Base-by-base conservation (phyloP, 148 eudicot species). In the Mesembryanthemum crystallinum region DNA sequence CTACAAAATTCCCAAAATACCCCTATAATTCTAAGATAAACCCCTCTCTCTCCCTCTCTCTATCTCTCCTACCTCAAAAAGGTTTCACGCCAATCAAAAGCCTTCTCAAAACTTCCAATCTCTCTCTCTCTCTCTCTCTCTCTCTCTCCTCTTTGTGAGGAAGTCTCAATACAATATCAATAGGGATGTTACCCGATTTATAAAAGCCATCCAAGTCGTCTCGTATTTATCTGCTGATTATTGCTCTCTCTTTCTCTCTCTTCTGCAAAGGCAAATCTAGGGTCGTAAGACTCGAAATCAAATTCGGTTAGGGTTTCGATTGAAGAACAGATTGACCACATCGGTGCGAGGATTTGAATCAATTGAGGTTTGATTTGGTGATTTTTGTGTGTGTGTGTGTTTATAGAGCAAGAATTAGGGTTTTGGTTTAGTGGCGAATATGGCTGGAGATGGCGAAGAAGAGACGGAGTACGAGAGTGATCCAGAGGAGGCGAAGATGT, bases 401-500 rank as follows among this genome's bases (percentile, higher is more conserved):
- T 29, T 5, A 23, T 60, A 52, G n/a, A n/a, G 35, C 0, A 37
- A 37, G 30, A 71, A 27, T 75, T 80, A 79, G 82, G 82, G 82
- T 79, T 74, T 74, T 15, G 27, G 29, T 30, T 63, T 29, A 47
- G 64, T 55, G 49, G 42, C 47, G 51, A 39, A n/a, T 29, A 42
- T 42, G 60, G 61, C 68, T 12, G 63, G 63, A 11, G 63, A 35
- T 28, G 70, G 72, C 1, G 90, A 82, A 20, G 88, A 85, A 39
- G 90, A 88, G 33, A 80, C 81, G 37, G 99, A 95, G 81, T 95
- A 92, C 76, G 97, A 90, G 86, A 92, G 97, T 77, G 99, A 95
- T 88, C 96, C 94, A 10, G 96, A 92, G 77, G 96, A 95, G 73
- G 90, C 87, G 23, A 89, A 87, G 87, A 66, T 83, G 78, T 83